Evolutionary conservation across 805 yeast species (phyloP), one percentile per base, ranked within the genome.

Genomic region (Saccharomyces mikatae): DNA sequence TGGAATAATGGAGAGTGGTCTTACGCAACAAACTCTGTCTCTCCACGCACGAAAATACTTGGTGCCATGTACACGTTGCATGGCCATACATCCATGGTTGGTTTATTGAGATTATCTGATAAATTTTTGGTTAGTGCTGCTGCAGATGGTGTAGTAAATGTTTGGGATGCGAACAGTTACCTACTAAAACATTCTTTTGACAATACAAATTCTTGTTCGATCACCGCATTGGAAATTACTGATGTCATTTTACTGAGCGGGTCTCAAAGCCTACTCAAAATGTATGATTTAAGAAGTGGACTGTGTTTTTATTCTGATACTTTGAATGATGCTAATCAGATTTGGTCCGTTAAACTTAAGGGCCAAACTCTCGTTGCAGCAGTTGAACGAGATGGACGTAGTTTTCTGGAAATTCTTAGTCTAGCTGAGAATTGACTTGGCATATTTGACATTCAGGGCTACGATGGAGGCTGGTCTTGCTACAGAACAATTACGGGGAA

Each of bases 331-430:
- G 84, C 88, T 14, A 94, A 94, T 9, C 86, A 88, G 36, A 89
- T 92, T 41, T 94, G 99, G 99, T 96, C 92, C 61, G 96, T 92
- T 2, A 80, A 86, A 62, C 89, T 90, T 63, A 95, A 89, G 65
- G 81, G 83, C 59, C 80, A 86, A 55, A 77, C 90, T 51, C 87
- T 97, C 65, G 88, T 91, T 41, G 92, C 96, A 24, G 98, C 99
- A 0, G 92, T 91, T 9, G 95, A 89, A 67, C 77, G 82, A 53
- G 82, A 79, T 41, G 80, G 80, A 10, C 78, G 77, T 57, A 89
- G 96, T 2, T 86, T 75, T 65, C 83, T 94, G 56, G 97, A 91
- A 69, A 84, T 94, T 28, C 72, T 6, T 13, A 13, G 6, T 31
- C 11, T 6, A 13, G 4, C 26, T 4, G n/a, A n/a, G n/a, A n/a